A percentile compares a stretch with the other conserved stretches of the same genome.
phyloP scores from a whole-genome alignment of 1,284 basidiomycete genomes.

The Coniferiporia sulphurascens region DNA sequence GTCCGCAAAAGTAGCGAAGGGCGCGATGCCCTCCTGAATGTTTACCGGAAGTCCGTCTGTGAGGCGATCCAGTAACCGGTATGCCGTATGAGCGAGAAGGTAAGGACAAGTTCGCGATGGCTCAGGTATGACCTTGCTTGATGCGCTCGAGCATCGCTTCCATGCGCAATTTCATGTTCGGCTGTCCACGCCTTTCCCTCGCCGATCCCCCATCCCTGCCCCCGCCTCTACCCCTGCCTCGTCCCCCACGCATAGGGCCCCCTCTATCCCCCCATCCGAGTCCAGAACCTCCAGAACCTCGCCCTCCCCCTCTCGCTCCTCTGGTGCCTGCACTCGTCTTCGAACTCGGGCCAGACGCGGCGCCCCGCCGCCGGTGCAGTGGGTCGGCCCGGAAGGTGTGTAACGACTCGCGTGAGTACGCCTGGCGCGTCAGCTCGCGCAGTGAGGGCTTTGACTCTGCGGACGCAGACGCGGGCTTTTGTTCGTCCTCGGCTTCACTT shows the following conservation, averaged over 20 bases:
- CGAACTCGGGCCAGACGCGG: not conserved
- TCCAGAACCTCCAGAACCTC: not conserved
- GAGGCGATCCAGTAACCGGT: too few species aligned
- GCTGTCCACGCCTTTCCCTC: conserved; percentile 45
- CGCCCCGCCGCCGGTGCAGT: conserved; percentile 28
- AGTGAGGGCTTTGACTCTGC: conserved; percentile 32
- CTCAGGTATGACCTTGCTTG: conserved; percentile 48
- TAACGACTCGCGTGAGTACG: conserved; percentile 54
- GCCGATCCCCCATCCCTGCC: conserved; percentile 16
- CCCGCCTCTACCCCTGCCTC: conserved; percentile 6
- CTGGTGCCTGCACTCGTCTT: not conserved
- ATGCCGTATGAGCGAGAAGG: too few species aligned
- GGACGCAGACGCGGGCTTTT: not conserved
- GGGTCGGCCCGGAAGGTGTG: conserved; percentile 52
- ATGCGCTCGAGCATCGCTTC: conserved; percentile 73
- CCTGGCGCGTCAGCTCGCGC: conserved; percentile 55
- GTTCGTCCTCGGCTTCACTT: not conserved
- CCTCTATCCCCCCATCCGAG: not conserved
- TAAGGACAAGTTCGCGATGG: not conserved
- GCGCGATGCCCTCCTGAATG: too few species aligned
- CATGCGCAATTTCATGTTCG: conserved; percentile 78
- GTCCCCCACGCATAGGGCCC: not conserved
- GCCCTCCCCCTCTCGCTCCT: conserved; percentile 13
- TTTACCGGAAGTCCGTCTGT: too few species aligned
- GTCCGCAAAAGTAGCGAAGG: too few species aligned